A percentile compares a stretch with the other conserved stretches of the same genome.
phyloP scores from a whole-genome alignment of 108 stramenopile species.

The Parietichytrium sp. region DNA sequence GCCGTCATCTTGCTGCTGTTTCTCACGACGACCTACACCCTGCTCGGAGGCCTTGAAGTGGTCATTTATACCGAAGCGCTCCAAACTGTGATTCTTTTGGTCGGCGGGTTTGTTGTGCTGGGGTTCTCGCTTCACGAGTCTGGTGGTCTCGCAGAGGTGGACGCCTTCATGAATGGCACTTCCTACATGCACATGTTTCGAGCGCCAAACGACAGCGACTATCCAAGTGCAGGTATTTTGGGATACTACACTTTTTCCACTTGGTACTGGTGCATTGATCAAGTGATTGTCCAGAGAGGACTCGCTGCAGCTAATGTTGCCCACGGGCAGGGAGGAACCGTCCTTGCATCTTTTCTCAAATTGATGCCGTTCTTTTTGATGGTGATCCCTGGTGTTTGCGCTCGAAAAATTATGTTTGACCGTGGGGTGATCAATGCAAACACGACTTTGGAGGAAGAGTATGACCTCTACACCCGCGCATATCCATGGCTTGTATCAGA shows the following conservation, averaged over 20 bases:
- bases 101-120: constrained; percentile 18
- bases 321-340: neutral
- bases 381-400: neutral
- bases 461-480: neutral
- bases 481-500: constrained; percentile 24
- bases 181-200: constrained; percentile 26
- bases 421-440: neutral
- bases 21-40: neutral
- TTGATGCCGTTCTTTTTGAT: constrained; percentile 19
- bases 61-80: constrained; percentile 32
- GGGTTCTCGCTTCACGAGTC: neutral
- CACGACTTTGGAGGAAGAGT: too few species aligned
- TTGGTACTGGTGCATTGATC: constrained; percentile 33
- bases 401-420: neutral
- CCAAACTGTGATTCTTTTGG: constrained; percentile 1
- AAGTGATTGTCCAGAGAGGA: constrained; percentile 15
- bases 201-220: neutral
- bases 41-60: constrained; percentile 19
- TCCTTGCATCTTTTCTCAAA: neutral
- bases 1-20: constrained; percentile 6
- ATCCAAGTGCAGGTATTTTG: neutral
- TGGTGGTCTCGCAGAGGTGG: neutral
- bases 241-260: neutral
- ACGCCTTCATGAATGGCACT: too few species aligned
- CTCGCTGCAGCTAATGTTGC: neutral